Conservation (phyloP, 2,329 filamentous ascomycete species). For the Venturia oleaginea region DNA sequence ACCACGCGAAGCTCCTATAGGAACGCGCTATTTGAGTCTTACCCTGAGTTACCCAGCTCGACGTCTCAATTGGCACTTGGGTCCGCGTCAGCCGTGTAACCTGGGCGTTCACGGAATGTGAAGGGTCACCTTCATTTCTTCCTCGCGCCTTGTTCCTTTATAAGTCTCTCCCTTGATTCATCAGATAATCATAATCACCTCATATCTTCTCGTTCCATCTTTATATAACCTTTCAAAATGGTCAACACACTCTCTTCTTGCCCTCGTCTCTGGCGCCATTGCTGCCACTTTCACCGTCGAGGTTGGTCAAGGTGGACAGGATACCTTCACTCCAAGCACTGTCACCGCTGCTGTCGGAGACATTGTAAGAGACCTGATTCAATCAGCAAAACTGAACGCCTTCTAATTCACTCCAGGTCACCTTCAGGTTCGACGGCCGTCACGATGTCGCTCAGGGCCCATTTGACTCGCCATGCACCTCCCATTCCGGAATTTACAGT, state of each 20-base stretch:
- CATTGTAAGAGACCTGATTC: background rate
- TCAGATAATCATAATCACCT: background rate
- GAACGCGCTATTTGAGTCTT: background rate
- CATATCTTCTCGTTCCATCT: background rate
- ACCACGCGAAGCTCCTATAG: background rate
- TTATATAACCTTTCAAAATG: constrained; percentile 6
- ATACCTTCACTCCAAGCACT: constrained; percentile 13
- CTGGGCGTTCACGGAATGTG: background rate
- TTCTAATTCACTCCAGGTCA: background rate
- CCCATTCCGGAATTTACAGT: constrained; percentile 1
- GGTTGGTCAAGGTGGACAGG: constrained; percentile 9
- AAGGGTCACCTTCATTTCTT: background rate
- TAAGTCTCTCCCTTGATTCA: constrained; percentile 1
- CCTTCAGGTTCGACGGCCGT: constrained; percentile 12
- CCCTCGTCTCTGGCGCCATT: constrained; percentile 4
- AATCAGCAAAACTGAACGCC: no score
- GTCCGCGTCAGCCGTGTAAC: background rate
- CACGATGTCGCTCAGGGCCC: constrained; percentile 10
- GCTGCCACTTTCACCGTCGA: constrained; percentile 9
- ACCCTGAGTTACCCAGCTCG: background rate
- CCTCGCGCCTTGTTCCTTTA: background rate
- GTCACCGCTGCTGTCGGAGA: constrained; percentile 11
- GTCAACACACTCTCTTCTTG: background rate
- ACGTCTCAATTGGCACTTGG: background rate
- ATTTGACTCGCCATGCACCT: constrained; percentile 12